phyloP scores from a whole-genome alignment of 306 rosid genomes.

The Malus sylvestris region DNA sequence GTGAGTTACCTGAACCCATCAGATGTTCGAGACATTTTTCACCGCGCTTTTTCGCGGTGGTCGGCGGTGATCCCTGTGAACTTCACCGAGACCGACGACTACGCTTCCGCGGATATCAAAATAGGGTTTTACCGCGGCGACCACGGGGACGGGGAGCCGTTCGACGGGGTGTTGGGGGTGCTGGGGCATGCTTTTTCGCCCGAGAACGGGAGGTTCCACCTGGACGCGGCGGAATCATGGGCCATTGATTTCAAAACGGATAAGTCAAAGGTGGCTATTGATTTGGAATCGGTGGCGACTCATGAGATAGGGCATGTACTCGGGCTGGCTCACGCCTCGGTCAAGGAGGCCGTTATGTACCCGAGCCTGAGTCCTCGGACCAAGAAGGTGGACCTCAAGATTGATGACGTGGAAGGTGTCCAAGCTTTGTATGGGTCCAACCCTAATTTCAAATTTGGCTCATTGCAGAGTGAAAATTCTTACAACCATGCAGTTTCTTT shows the following conservation, averaged over 20 bases:
- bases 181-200: slow-evolving; percentile 93
- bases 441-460: slow-evolving; percentile 56
- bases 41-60: slow-evolving; percentile 71
- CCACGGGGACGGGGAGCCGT: slow-evolving; percentile 93
- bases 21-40: slow-evolving; percentile 41
- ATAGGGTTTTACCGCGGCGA: slow-evolving; percentile 75
- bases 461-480: slow-evolving; percentile 46
- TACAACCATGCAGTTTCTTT: slow-evolving; percentile 29
- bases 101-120: slow-evolving; percentile 51
- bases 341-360: slow-evolving; percentile 81
- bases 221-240: slow-evolving; percentile 83
- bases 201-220: slow-evolving; percentile 75
- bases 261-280: slow-evolving; percentile 69
- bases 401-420: slow-evolving; percentile 89
- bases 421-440: slow-evolving; percentile 84
- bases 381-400: slow-evolving; percentile 53
- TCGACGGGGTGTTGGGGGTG: slow-evolving; percentile 81
- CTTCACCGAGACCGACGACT: slow-evolving; percentile 37
- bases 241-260: slow-evolving; percentile 58
- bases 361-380: slow-evolving; percentile 75
- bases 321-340: slow-evolving; percentile 73
- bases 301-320: slow-evolving; percentile 97
- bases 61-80: slow-evolving; percentile 77
- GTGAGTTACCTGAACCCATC: slow-evolving; percentile 37
- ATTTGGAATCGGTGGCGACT: slow-evolving; percentile 88